A percentile compares a stretch with the other conserved stretches of the same genome.
These are phyloP conservation scores for Phialophora tarda DNA, from an alignment of 2,329 filamentous ascomycete genomes.

Conservation along the genomic window DNA sequence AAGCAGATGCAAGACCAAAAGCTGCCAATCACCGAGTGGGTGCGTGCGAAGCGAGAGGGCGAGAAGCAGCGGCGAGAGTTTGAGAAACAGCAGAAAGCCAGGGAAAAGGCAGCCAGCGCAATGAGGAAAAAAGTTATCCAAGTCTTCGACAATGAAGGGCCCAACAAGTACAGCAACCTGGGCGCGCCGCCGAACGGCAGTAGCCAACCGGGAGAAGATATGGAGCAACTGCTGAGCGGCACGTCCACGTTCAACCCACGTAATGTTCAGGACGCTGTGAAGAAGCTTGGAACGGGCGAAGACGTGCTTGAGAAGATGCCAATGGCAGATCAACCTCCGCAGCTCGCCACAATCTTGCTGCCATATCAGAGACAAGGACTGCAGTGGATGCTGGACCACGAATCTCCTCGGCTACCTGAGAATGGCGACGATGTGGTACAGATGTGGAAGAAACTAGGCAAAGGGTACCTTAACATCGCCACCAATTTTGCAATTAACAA, in stretches of 20 bases:
- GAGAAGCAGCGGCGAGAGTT: constrained; percentile 61
- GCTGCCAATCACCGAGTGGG: constrained; percentile 62
- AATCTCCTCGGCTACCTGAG: constrained; percentile 69
- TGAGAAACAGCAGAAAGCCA: constrained; percentile 53
- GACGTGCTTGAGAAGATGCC: constrained; percentile 73
- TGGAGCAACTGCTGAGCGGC: constrained; percentile 69
- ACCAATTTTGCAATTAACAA: constrained; percentile 68
- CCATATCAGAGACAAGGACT: constrained; percentile 81
- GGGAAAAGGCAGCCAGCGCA: constrained; percentile 34
- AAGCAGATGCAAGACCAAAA: constrained; percentile 67
- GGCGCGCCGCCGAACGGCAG: constrained; percentile 36
- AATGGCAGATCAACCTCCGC: constrained; percentile 69
- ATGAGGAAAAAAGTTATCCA: constrained; percentile 32
- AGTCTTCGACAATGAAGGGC: constrained; percentile 34
- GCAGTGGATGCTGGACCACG: constrained; percentile 79
- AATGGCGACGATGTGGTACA: constrained; percentile 70
- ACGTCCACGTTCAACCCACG: constrained; percentile 64
- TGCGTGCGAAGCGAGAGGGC: constrained; percentile 60
- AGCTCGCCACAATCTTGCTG: constrained; percentile 70
- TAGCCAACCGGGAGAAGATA: constrained; percentile 39
- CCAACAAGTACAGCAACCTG: constrained; percentile 47
- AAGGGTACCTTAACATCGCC: constrained; percentile 68
- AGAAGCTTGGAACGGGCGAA: constrained; percentile 74
- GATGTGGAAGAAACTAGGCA: constrained; percentile 70
- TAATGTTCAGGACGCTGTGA: constrained; percentile 67